Conservation (phyloP, 495 filamentous ascomycete species). For the Annulohypoxylon maeteangense region DNA sequence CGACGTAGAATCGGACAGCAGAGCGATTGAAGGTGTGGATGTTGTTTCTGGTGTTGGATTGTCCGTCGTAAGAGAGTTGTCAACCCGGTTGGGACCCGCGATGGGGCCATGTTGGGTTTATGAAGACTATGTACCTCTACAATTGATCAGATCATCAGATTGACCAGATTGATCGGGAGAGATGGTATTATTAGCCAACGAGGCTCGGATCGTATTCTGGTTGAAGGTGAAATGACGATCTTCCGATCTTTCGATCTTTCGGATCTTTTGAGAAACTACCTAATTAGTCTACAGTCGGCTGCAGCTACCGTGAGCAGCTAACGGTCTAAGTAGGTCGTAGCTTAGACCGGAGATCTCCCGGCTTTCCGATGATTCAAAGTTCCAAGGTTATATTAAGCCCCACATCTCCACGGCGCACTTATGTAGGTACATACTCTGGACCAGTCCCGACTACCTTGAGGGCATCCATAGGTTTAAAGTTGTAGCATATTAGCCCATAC, state of each 20-base stretch:
- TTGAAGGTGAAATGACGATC: slow-evolving; percentile 8
- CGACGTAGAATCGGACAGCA: slow-evolving; percentile 38
- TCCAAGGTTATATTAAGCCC: no score
- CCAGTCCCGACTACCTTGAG: no score
- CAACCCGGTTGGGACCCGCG: slow-evolving; percentile 17
- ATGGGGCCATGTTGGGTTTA: slow-evolving; percentile 23
- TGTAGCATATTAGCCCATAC: no score
- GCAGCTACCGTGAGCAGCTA: slow-evolving; percentile 12
- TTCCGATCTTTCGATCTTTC: not conserved
- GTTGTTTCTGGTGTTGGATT: slow-evolving; percentile 9
- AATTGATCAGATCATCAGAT: not conserved
- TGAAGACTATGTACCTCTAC: no score
- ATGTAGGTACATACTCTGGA: no score
- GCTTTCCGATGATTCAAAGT: not conserved
- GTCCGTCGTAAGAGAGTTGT: slow-evolving; percentile 7
- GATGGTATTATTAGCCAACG: not conserved
- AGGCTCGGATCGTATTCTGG: not conserved
- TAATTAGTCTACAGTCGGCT: not conserved
- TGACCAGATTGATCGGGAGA: no score
- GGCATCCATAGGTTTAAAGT: no score
- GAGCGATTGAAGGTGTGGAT: slow-evolving; percentile 7
- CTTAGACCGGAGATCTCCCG: slow-evolving; percentile 36
- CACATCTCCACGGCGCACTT: not conserved
- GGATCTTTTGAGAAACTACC: not conserved
- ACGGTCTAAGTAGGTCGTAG: slow-evolving; percentile 1